Evolutionary conservation across 1,139 yeast species (phyloP), one percentile per base, ranked within the genome.

Genomic region (Lodderomyces metapsilosis): DNA sequence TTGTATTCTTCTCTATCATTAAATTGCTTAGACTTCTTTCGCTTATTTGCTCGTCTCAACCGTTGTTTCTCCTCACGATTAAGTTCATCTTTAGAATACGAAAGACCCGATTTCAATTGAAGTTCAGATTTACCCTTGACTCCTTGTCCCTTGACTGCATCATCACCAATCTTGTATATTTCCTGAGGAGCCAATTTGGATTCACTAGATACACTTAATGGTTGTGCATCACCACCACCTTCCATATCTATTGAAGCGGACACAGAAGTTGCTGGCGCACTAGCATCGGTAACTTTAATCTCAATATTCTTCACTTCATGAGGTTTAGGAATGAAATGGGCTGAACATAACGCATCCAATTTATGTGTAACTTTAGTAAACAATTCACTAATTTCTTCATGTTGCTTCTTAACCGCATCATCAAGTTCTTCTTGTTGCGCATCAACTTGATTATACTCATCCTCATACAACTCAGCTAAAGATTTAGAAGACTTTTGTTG

Each of bases 191-290:
- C 98, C 54, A 92, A 73, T 40, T 86, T 78, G n/a, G 84, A 70
- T 21, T 83, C 88, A 25, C 78, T 68, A 2, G 94, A 78, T 66
- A 87, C 75, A 35, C 91, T 83, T 43, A 88, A 72, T 37, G 98
- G 98, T 64, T 91, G 98, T 1, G 97, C 94, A 57, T 92, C n/a
- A n/a, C n/a, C n/a, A n/a, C n/a, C n/a, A n/a, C n/a, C 98, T 65
- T 92, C 98, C 96, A 91, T 88, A 5, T 84, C 60, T 41, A 92
- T 84, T 2, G 96, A 78, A 2, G 22, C 22, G 8, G n/a, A n/a
- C n/a, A n/a, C n/a, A n/a, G n/a, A n/a, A n/a, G n/a, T n/a, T n/a
- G n/a, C n/a, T n/a, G 96, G 83, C 48, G 84, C 81, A 13, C 49
- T 47, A 35, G 55, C 56, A 43, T 66, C 73, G 23, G 60, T 59